Percentiles rank a stretch among this genome's conserved stretches.
phyloP scores from a whole-genome alignment of 2,329 filamentous ascomycete genomes.

The Stachybotrys elegans region DNA sequence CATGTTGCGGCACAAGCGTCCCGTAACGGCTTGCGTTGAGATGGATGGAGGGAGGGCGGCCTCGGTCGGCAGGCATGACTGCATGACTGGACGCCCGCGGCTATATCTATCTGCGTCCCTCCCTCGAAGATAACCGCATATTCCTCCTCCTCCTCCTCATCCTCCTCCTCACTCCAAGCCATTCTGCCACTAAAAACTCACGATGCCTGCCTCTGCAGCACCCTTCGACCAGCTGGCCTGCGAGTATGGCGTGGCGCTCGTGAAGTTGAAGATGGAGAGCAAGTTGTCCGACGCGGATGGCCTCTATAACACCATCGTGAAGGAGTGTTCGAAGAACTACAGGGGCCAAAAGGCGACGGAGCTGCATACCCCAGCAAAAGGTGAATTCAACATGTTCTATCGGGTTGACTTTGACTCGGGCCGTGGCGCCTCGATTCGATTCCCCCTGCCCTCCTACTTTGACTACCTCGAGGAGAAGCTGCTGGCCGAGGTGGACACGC shows the following conservation, averaged over 20 bases:
- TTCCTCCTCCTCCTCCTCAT: too few species aligned
- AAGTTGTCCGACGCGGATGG: neutral
- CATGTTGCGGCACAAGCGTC: too few species aligned
- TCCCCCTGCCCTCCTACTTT: neutral
- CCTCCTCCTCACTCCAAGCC: too few species aligned
- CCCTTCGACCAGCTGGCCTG: constrained; percentile 51
- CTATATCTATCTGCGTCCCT: too few species aligned
- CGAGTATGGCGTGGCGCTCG: neutral
- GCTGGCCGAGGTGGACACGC: neutral
- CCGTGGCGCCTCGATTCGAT: neutral
- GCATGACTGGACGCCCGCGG: too few species aligned
- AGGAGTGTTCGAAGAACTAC: neutral
- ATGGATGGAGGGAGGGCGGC: too few species aligned
- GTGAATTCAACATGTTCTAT: neutral
- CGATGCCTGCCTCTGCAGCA: constrained; percentile 67
- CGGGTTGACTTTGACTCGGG: neutral
- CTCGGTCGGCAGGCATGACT: too few species aligned
- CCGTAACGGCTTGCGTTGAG: too few species aligned
- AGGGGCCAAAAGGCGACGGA: neutral
- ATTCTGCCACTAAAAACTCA: too few species aligned
- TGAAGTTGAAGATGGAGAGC: neutral
- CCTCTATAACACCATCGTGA: neutral
- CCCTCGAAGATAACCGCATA: too few species aligned
- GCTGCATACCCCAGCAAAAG: neutral
- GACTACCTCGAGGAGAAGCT: neutral